These are phyloP conservation scores for Ganoderma sp. DNA, from an alignment of 1,284 basidiomycete genomes.

Conservation along the genomic window DNA sequence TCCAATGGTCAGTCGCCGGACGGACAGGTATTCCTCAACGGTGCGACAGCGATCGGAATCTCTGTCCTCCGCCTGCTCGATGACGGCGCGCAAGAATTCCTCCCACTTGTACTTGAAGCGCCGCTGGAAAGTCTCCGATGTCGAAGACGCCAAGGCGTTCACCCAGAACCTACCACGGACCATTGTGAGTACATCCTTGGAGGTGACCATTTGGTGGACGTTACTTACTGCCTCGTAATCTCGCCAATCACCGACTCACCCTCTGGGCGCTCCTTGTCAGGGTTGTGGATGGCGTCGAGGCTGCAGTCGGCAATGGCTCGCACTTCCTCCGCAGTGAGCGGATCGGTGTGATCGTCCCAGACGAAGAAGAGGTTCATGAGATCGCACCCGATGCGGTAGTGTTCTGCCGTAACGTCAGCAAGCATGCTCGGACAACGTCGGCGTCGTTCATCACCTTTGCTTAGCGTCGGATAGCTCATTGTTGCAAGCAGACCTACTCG, in stretches of 20 bases:
- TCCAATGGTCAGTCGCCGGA: conserved; percentile 43
- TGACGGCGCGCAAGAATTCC: conserved; percentile 41
- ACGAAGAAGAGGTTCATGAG: conserved; percentile 37
- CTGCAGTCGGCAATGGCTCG: conserved; percentile 27
- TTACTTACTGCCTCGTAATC: conserved; percentile 35
- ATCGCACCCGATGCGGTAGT: conserved; percentile 33
- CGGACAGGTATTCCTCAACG: conserved; percentile 42
- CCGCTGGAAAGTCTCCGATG: conserved; percentile 24
- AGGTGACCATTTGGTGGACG: neutral
- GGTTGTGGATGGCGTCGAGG: conserved; percentile 36
- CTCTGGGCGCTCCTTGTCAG: conserved; percentile 22
- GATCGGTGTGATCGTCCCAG: conserved; percentile 38
- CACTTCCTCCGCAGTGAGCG: conserved; percentile 18
- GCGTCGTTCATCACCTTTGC: conserved; percentile 17
- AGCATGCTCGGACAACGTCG: neutral
- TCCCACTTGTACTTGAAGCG: conserved; percentile 33
- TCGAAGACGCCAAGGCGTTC: conserved; percentile 26
- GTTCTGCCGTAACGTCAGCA: conserved; percentile 18
- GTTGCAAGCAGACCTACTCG: conserved; percentile 32
- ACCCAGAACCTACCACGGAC: conserved; percentile 36
- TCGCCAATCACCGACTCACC: conserved; percentile 32
- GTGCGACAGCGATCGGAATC: conserved; percentile 34
- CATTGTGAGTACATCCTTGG: neutral
- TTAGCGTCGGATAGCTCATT: conserved; percentile 24
- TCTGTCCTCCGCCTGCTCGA: conserved; percentile 42